Evolutionary conservation across 768 basidiomycete genomes (phyloP), one percentile per base, ranked within the genome.

Genomic region (Russula brevipes): DNA sequence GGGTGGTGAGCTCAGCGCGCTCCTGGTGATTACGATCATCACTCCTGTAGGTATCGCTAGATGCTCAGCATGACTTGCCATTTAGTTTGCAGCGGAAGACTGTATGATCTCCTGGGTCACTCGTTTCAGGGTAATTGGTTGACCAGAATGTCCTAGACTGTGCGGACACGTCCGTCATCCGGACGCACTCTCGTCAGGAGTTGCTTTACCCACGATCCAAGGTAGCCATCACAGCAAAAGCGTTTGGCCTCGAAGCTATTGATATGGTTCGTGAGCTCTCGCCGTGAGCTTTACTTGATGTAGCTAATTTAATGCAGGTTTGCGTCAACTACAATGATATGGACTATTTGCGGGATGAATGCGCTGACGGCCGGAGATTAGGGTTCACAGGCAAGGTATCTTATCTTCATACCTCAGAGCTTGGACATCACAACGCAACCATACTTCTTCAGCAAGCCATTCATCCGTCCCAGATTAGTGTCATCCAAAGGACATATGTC

Each of bases 41-140:
- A n/a, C 60, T 16, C 17, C 42, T 19, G 30, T 38, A 11, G 16
- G 14, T 51, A n/a, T 19, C n/a, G 16, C 35, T 3, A n/a, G 30
- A 19, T 53, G 47, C 35, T 61, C 19, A 57, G 38, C 42, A n/a
- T 56, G 55, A 19, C n/a, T 12, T 35, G 11, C 31, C 16, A 1
- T 51, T 17, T 45, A 96, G 94, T 98, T 97, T 72, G 94, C 91
- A 3, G 91, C 94, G 24, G 94, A 98, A 77, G 94, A 98, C 70
- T 96, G 92, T 94, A 73, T 66, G 81, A 70, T 30, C 16, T 14
- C 42, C 12, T 50, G 17, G 24, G 47, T 41, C 8, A 35, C 35
- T 38, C 38, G 35, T 44, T 11, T 56, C 14, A n/a, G 0, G 47
- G 10, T 11, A 6, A 35, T 54, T 5, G 31, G 24, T 16, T 57